Conservation (phyloP, 768 basidiomycete species). For the Dioszegia aurantiaca region DNA sequence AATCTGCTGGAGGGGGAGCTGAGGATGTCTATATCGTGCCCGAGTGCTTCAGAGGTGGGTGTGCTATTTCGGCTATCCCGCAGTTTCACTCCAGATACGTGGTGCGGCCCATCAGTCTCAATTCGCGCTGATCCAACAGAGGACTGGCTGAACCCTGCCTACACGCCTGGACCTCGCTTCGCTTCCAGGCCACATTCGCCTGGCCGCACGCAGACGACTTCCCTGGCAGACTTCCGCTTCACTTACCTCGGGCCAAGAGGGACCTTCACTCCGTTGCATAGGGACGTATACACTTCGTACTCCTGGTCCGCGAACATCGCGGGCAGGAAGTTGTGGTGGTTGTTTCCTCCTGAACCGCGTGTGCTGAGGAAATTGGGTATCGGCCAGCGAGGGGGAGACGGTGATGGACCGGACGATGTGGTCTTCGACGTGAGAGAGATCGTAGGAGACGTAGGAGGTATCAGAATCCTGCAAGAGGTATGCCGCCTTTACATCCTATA, state of each 20-base stretch:
- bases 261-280: slow-evolving; percentile 50
- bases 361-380: slow-evolving; percentile 11
- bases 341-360: slow-evolving; percentile 40
- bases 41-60: slow-evolving; percentile 44
- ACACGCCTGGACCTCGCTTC: neutral
- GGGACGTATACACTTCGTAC: slow-evolving; percentile 52
- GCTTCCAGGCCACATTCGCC: neutral
- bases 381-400: slow-evolving; percentile 16
- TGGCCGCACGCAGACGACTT: neutral
- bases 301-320: slow-evolving; percentile 52
- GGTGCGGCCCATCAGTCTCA: too few species aligned
- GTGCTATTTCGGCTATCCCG: too few species aligned
- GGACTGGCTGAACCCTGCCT: slow-evolving; percentile 49
- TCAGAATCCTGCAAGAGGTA: slow-evolving; percentile 40
- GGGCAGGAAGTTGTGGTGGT: slow-evolving; percentile 51
- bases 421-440: slow-evolving; percentile 46
- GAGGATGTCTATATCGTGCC: slow-evolving; percentile 46
- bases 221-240: slow-evolving; percentile 44
- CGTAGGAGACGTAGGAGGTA: slow-evolving; percentile 18
- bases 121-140: slow-evolving; percentile 25
- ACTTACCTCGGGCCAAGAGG: slow-evolving; percentile 48
- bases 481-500: too few species aligned
- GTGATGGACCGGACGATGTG: slow-evolving; percentile 12
- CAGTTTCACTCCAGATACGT: too few species aligned
- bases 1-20: slow-evolving; percentile 31